Conservation (phyloP, 2,329 filamentous ascomycete genomes). For the Sporothrix schenckii region DNA sequence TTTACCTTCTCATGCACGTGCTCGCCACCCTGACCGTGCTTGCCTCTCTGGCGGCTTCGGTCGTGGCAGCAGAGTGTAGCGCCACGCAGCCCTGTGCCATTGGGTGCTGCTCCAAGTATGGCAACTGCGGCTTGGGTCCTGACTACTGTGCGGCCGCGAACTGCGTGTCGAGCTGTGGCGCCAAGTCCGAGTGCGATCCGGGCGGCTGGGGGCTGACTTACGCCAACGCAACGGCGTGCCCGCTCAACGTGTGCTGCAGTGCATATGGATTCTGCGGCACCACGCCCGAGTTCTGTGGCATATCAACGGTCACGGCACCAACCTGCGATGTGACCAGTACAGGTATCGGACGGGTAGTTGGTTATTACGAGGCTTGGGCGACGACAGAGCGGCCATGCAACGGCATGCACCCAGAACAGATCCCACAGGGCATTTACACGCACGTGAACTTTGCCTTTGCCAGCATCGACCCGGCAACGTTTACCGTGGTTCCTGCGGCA, state of each 20-base stretch:
- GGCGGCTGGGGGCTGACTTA: slow-evolving; percentile 33
- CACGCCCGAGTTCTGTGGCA: slow-evolving; percentile 41
- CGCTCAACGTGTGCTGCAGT: slow-evolving; percentile 43
- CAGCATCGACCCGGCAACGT: slow-evolving; percentile 36
- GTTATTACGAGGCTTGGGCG: slow-evolving; percentile 46
- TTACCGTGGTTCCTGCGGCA: slow-evolving; percentile 37
- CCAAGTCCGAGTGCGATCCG: slow-evolving; percentile 27
- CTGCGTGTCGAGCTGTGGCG: slow-evolving; percentile 25
- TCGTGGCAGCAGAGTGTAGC: neutral
- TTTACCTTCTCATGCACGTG: too few species aligned
- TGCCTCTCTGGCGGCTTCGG: neutral
- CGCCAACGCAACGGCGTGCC: slow-evolving; percentile 39
- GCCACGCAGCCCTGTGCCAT: neutral
- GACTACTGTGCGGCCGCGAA: slow-evolving; percentile 11
- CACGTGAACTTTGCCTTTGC: slow-evolving; percentile 45
- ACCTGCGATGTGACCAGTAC: slow-evolving; percentile 12
- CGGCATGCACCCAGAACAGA: slow-evolving; percentile 38
- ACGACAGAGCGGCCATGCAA: slow-evolving; percentile 38
- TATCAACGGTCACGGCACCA: slow-evolving; percentile 41
- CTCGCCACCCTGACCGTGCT: too few species aligned
- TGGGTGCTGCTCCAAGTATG: slow-evolving; percentile 21
- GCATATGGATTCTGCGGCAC: slow-evolving; percentile 44
- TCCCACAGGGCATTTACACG: slow-evolving; percentile 38
- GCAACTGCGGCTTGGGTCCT: slow-evolving; percentile 19
- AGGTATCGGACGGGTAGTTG: slow-evolving; percentile 28